Base-by-base conservation (phyloP, 495 filamentous ascomycete species). In the Schizothecium vesticola region DNA sequence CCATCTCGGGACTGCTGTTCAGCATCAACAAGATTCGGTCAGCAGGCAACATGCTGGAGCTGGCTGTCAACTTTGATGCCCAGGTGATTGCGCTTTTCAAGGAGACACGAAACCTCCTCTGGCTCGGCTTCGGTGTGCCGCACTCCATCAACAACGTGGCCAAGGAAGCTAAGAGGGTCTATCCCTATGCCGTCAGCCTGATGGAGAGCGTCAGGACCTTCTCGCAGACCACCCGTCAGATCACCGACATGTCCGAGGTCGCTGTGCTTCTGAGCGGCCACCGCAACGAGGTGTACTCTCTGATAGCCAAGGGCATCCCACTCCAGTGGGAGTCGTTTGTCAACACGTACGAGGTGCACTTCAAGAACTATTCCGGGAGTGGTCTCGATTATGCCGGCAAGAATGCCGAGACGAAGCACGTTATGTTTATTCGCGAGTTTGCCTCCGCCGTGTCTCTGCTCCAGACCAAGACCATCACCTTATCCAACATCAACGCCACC, bases 31-130 rank as follows among this genome's bases (percentile, higher is more conserved):
- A 89, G 72, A 94, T 96, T 70, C 88, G 95, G 59, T 89, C 93
- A 4, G 89, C 91, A 5, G 93, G 92, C 67, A 95, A 97, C 75
- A 85, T 85, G 10, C 77, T 97, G 43, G 94, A 98, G 77, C 85
- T 99, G 19, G 86, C 85, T 5, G 92, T 99, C 74, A 99, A 98
- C 77, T 99, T 99, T 68, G 94, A 99, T 78, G 88, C 91, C 10
- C 94, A 98, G 74, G 91, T 98, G 67, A 99, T 98, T 77, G 92
- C 93, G 0, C 80, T 99, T 31, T 99, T 98, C 84, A 99, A 99
- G 75, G 95, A 99, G 80, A 96, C 97, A n/a, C 88, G 95, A 26
- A 98, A 98, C 73, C 84, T 99, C 29, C 86, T 92, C 26, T 98
- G 94, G 93, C 87, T 95, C 59, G 93, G 91, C 73, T 98, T 91